Conservation (phyloP, 768 basidiomycete species). For the Lentinula lateritia region DNA sequence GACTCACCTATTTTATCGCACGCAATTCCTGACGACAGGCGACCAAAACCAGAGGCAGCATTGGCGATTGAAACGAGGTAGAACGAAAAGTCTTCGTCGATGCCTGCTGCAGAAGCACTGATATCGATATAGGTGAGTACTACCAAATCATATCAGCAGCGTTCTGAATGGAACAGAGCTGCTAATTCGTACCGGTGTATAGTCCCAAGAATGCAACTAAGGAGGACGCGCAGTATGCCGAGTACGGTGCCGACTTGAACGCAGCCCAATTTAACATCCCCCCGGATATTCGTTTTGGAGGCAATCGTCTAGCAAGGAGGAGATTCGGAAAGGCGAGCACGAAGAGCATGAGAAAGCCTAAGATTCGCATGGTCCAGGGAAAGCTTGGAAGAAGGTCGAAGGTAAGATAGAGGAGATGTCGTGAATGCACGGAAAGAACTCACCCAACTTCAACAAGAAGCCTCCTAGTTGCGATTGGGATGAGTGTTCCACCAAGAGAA, state of each 20-base stretch:
- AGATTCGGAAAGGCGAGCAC: slow-evolving; percentile 52
- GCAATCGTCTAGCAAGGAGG: slow-evolving; percentile 48
- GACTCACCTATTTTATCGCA: slow-evolving; percentile 49
- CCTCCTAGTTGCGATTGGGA: slow-evolving; percentile 57
- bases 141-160: not conserved
- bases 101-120: slow-evolving; percentile 29
- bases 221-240: slow-evolving; percentile 51
- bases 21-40: slow-evolving; percentile 46
- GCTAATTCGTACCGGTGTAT: slow-evolving; percentile 44
- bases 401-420: not conserved
- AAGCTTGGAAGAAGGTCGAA: slow-evolving; percentile 39
- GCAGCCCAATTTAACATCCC: slow-evolving; percentile 53
- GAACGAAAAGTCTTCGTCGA: slow-evolving; percentile 28
- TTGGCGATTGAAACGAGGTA: slow-evolving; percentile 48
- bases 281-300: slow-evolving; percentile 46
- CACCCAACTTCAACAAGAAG: slow-evolving; percentile 46
- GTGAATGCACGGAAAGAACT: slow-evolving; percentile 18
- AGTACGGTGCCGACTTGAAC: slow-evolving; percentile 49
- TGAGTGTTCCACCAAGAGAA: slow-evolving; percentile 61
- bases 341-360: slow-evolving; percentile 57
- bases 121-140: slow-evolving; percentile 54
- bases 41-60: slow-evolving; percentile 38
- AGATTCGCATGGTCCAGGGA: slow-evolving; percentile 68
- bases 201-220: slow-evolving; percentile 60
- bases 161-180: not conserved